Evolutionary conservation across 441 rosid species (phyloP).

Genomic region (Pelargonium myrrhifolium): DNA sequence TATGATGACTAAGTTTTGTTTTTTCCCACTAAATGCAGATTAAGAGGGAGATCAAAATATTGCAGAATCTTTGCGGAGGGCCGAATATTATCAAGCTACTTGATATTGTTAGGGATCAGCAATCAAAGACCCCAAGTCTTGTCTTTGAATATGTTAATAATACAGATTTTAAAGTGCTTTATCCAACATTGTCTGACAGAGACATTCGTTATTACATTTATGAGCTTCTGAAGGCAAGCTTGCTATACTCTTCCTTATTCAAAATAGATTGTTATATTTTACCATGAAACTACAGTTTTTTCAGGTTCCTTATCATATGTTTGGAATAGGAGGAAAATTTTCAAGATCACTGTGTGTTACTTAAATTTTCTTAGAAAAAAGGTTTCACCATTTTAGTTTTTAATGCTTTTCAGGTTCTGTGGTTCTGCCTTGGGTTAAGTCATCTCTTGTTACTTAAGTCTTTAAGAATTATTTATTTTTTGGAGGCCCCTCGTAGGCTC

Average conservation of each 20-base stretch:
- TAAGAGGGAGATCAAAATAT: conserved; percentile 91
- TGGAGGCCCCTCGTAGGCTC: no score
- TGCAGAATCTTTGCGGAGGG: conserved; percentile 96
- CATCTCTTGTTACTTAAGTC: no score
- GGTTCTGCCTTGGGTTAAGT: no score
- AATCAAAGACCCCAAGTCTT: conserved; percentile 93
- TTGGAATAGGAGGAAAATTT: no score
- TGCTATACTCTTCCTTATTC: conserved; percentile 11
- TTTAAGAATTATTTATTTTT: no score
- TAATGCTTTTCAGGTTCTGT: no score
- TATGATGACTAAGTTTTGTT: background rate
- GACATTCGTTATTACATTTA: conserved; percentile 85
- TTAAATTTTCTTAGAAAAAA: no score
- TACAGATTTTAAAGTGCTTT: conserved; percentile 87
- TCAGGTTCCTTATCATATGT: no score
- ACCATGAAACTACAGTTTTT: no score
- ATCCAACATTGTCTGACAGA: conserved; percentile 79
- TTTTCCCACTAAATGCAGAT: conserved; percentile 44
- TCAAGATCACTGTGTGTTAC: no score
- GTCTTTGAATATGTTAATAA: conserved; percentile 90
- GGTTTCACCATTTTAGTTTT: no score
- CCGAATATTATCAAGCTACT: conserved; percentile 84
- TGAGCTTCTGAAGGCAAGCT: conserved; percentile 78
- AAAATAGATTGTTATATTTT: no score
- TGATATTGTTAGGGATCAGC: conserved; percentile 99